These are phyloP conservation scores for Globisporangium acanthophoron DNA, from an alignment of 352 stramenopile species.

Conservation along the genomic window DNA sequence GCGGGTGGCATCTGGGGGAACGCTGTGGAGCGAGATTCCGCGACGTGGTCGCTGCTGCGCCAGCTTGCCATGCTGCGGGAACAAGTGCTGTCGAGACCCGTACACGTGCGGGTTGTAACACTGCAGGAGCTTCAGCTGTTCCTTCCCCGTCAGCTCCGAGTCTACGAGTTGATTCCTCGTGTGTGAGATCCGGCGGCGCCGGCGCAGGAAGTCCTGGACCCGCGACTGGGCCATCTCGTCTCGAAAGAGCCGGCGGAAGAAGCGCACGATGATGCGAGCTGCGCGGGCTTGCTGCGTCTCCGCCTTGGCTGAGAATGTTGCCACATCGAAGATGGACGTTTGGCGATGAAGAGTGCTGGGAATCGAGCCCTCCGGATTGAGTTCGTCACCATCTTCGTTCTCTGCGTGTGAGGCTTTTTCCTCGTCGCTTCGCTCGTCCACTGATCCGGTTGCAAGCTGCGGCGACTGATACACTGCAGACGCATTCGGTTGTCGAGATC, in stretches of 20 bases:
- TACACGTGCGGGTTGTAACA: constrained; percentile 63
- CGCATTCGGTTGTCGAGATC: neutral
- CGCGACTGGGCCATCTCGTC: constrained; percentile 21
- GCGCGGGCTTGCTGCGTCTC: constrained; percentile 30
- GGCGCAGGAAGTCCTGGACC: constrained; percentile 24
- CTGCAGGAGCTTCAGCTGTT: constrained; percentile 52
- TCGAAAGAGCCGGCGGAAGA: constrained; percentile 35
- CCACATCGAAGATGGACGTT: constrained; percentile 1
- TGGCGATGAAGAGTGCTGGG: neutral
- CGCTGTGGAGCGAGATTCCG: neutral
- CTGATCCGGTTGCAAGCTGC: neutral
- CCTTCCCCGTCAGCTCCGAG: constrained; percentile 22
- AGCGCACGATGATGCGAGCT: constrained; percentile 52
- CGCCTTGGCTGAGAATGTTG: constrained; percentile 3
- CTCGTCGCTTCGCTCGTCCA: neutral
- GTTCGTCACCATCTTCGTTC: neutral
- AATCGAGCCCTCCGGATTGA: neutral
- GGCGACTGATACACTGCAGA: neutral
- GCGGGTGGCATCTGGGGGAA: constrained; percentile 1
- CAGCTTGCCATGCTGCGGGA: constrained; percentile 3
- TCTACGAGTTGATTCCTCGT: constrained; percentile 12
- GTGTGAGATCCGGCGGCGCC: constrained; percentile 20
- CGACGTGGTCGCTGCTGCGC: constrained; percentile 2
- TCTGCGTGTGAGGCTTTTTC: neutral
- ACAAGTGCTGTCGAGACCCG: neutral